Conservation (phyloP, 164 flowering plant species). For the Umbilicus rupestris region DNA sequence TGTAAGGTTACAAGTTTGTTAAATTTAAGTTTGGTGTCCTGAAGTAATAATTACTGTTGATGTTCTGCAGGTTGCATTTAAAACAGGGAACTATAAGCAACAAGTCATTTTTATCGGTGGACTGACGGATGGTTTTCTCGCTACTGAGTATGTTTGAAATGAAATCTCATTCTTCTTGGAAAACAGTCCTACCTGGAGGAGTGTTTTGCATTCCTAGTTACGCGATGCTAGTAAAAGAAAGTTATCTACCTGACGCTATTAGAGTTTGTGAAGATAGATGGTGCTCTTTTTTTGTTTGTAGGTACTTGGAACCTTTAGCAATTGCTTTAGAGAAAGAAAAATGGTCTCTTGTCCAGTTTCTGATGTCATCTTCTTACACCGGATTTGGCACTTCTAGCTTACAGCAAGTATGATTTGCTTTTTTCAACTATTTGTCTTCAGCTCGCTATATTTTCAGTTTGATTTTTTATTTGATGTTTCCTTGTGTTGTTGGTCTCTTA, state of each 20-base stretch:
- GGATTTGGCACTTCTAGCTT: conserved; percentile 94
- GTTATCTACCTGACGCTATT: neutral
- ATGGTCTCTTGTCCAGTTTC: conserved; percentile 88
- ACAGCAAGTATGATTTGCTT: conserved; percentile 50
- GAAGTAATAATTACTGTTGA: neutral
- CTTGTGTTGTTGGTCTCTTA: neutral
- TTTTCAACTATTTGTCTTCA: neutral
- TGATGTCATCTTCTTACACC: conserved; percentile 85
- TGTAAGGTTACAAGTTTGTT: neutral
- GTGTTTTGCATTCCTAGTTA: neutral
- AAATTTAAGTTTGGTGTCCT: neutral
- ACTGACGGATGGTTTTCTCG: conserved; percentile 83
- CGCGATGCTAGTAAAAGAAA: neutral
- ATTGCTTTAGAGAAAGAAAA: conserved; percentile 83
- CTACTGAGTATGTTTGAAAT: conserved; percentile 72
- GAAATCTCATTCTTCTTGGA: neutral
- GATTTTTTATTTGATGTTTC: neutral
- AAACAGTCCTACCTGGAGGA: too few relatives aligned
- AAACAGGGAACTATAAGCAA: conserved; percentile 74
- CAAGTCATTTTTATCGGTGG: conserved; percentile 94
- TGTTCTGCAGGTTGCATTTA: conserved; percentile 81
- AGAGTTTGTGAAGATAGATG: neutral
- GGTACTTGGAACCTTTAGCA: conserved; percentile 88
- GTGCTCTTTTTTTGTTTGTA: conserved; percentile 20
- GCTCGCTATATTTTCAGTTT: neutral